Percentiles rank a stretch among this genome's conserved stretches.
Evolutionary conservation across 352 stramenopile species (phyloP).

Genomic region (Pythium dissotocum): DNA sequence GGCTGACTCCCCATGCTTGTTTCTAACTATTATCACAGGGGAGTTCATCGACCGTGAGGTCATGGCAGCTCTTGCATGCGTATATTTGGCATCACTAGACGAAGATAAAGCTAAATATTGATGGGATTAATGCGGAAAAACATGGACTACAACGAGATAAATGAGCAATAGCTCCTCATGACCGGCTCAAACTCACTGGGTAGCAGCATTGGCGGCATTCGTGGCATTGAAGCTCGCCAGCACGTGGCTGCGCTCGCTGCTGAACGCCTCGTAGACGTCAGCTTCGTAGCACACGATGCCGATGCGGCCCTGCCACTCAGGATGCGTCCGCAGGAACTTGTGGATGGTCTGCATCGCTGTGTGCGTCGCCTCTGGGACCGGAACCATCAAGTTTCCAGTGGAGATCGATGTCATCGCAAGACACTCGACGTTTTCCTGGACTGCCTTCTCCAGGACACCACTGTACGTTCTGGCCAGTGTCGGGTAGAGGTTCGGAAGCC

Average conservation of each 20-base stretch:
- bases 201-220: background rate
- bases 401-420: constrained; percentile 69
- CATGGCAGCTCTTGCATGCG: background rate
- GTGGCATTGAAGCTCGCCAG: constrained; percentile 14
- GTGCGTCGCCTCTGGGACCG: constrained; percentile 20
- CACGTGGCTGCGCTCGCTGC: constrained; percentile 4
- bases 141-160: background rate
- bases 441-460: constrained; percentile 38
- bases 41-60: background rate
- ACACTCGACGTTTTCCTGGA: constrained; percentile 45
- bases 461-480: constrained; percentile 47
- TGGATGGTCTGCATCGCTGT: constrained; percentile 31
- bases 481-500: constrained; percentile 32
- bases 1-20: constrained; percentile 11
- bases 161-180: background rate
- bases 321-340: constrained; percentile 17
- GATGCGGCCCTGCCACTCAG: constrained; percentile 19
- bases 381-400: constrained; percentile 55
- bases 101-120: background rate
- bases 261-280: constrained; percentile 25
- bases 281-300: constrained; percentile 27
- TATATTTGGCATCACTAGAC: background rate
- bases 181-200: background rate
- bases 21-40: no score
- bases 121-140: background rate